Base-by-base conservation (phyloP, 2,329 filamentous ascomycete genomes). In the Zymoseptoria passerinii region DNA sequence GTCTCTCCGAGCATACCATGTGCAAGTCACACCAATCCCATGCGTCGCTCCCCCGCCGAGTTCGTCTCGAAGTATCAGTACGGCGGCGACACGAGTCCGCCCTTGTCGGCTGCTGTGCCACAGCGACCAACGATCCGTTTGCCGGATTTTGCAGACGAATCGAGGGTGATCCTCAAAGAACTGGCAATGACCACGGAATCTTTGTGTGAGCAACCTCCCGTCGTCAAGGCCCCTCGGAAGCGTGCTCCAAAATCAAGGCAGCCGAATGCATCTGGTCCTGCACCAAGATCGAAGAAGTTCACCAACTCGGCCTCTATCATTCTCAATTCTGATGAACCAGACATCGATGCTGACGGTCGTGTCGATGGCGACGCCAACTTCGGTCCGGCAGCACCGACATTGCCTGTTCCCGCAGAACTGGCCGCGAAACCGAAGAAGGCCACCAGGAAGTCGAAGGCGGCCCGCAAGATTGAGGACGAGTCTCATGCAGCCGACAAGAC, bases 231-330 rank as follows among this genome's bases (percentile, higher is more conserved):
- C 48, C 18, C 57, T 9, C 57, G 57, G 16, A 61, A 63, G 53
- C 54, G 55, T 48, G 35, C 53, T 9, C 52, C 54, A 10, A 61
- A 44, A 44, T 13, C 35, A 13, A 60, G 40, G 44, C 48, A 13
- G 18, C 18, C 16, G 29, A 54, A 10, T 19, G 28, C 7, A 6
- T 44, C 35, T 6, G 51, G 48, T 13, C 27, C 29, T 2, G 48
- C 53, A 13, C 65, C 61, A 61, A 64, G 61, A 53, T 23, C 66
- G 7, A 57, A 60, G 28, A 67, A 65, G 61, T 53, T 63, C 8
- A 54, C 59, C 9, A 70, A 68, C 54, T 70, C 67, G 3, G 67
- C 61, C 29, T 64, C 63, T 6, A 64, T 68, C 49, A 64, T 70
- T 8, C 50, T 70, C 27, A 66, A 70, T 50, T 68, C 67, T 2